Evolutionary conservation across 1,139 yeast species (phyloP), one percentile per base, ranked within the genome.

Genomic region (Candida sp.): DNA sequence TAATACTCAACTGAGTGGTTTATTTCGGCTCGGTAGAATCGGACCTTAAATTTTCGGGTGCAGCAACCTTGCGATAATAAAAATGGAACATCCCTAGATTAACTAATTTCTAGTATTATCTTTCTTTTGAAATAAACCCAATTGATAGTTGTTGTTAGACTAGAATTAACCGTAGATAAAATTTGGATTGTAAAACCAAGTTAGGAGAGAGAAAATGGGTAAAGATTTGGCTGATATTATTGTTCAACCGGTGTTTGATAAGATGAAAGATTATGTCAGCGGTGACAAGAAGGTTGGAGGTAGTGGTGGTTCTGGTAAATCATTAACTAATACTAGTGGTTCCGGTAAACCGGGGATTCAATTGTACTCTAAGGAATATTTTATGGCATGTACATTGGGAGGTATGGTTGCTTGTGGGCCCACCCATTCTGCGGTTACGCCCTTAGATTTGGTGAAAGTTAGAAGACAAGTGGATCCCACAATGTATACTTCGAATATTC

Each of bases 381-480:
- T 79, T 68, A 78, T 80, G 40, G 83, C 96, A 38, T 91, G 97
- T 67, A 84, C 95, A 8, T 48, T 88, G 35, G 98, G 98, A 43
- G 98, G 98, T 54, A 75, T 87, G 43, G 58, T 83, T 50, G 97
- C 98, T 3, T 91, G 98, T 74, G 97, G 97, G 32, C 96, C 97
- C 30, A 91, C 98, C 11, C 98, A 91, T 68, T 83, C 96, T 2
- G 79, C 87, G 2, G 95, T 91, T 30, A 87, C 97, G 5, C 98
- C 98, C 4, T 76, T 91, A 49, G 98, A 91, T 69, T 73, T 91
- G 51, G 95, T 91, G 61, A 91, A 91, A 70, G 86, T 95, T 70
- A 84, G 97, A 62, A 75, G 95, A 55, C 97, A 91, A 68, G 97
- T 90, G 38, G 79, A 87, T 64, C 67, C 95, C 2, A 46, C 70